phyloP scores from a whole-genome alignment of 2,329 filamentous ascomycete genomes.

The Fusarium camptoceras region DNA sequence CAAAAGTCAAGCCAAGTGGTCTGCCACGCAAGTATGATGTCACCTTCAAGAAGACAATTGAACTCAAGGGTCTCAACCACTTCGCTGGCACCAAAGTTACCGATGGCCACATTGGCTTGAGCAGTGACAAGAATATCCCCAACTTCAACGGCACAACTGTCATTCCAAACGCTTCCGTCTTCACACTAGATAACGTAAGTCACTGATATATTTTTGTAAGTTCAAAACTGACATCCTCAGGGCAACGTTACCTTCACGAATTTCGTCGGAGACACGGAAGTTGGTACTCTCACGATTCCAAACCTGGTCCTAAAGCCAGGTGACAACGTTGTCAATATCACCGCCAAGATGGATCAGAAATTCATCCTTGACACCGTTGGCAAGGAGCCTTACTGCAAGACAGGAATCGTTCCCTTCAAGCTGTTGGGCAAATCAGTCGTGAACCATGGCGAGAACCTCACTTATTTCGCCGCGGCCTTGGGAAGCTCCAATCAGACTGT shows the following conservation, averaged over 20 bases:
- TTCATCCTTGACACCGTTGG: constrained; percentile 57
- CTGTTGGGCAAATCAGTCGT: constrained; percentile 65
- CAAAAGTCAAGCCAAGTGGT: constrained; percentile 62
- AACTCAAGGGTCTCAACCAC: constrained; percentile 63
- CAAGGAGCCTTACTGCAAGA: constrained; percentile 63
- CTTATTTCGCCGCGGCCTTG: constrained; percentile 69
- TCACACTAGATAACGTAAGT: constrained; percentile 73
- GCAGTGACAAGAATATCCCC: constrained; percentile 56
- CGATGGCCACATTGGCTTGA: constrained; percentile 61
- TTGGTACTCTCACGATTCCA: constrained; percentile 69
- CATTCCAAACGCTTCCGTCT: constrained; percentile 73
- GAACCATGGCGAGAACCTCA: constrained; percentile 63
- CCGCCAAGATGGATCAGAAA: constrained; percentile 64
- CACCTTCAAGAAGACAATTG: constrained; percentile 67
- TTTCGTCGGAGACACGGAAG: constrained; percentile 61
- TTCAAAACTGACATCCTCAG: constrained; percentile 47
- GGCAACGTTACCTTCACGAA: constrained; percentile 74
- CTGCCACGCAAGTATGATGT: constrained; percentile 62
- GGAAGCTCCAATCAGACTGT: constrained; percentile 63
- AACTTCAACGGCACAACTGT: constrained; percentile 71
- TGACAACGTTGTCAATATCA: constrained; percentile 66
- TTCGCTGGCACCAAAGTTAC: constrained; percentile 67
- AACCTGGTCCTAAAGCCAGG: constrained; percentile 71
- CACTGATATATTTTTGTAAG: not conserved
- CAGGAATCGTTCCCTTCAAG: constrained; percentile 65